These are phyloP conservation scores for Auricularia auricula-judae DNA, from an alignment of 768 basidiomycete genomes.

Conservation along the genomic window DNA sequence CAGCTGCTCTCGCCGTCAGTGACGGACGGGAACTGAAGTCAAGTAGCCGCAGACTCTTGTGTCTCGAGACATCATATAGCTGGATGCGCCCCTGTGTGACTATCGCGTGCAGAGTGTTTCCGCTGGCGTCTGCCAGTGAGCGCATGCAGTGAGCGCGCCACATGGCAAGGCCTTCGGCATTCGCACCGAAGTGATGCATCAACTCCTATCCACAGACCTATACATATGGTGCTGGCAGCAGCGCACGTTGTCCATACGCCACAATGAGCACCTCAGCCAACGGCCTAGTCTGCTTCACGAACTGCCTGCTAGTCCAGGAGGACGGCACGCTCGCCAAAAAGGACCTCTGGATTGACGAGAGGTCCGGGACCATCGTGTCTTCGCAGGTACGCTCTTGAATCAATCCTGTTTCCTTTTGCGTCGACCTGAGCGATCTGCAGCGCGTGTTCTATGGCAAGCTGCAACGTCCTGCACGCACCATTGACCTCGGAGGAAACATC, in stretches of 20 bases:
- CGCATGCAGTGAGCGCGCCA: neutral
- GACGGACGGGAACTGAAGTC: no score
- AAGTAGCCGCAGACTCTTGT: no score
- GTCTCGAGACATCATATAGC: no score
- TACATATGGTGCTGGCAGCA: neutral
- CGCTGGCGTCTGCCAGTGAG: neutral
- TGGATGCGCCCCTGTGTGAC: no score
- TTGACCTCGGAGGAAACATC: slow-evolving; percentile 70
- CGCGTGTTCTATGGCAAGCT: slow-evolving; percentile 46
- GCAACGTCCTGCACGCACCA: slow-evolving; percentile 48
- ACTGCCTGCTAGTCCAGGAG: slow-evolving; percentile 69
- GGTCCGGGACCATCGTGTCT: slow-evolving; percentile 61
- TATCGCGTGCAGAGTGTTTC: no score
- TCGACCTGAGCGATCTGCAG: slow-evolving; percentile 14
- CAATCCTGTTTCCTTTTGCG: neutral
- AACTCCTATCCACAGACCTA: neutral
- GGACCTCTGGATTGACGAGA: slow-evolving; percentile 76
- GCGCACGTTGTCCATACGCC: neutral
- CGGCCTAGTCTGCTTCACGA: slow-evolving; percentile 76
- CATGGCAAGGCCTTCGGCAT: neutral
- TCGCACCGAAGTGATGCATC: neutral
- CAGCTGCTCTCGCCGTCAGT: no score
- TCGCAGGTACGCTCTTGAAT: slow-evolving; percentile 40
- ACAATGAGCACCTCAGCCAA: slow-evolving; percentile 24
- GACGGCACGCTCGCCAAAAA: slow-evolving; percentile 64